Percentiles rank a stretch among this genome's conserved stretches.
Evolutionary conservation across 2,329 filamentous ascomycete species (phyloP).

Genomic region (Fusarium sp.): DNA sequence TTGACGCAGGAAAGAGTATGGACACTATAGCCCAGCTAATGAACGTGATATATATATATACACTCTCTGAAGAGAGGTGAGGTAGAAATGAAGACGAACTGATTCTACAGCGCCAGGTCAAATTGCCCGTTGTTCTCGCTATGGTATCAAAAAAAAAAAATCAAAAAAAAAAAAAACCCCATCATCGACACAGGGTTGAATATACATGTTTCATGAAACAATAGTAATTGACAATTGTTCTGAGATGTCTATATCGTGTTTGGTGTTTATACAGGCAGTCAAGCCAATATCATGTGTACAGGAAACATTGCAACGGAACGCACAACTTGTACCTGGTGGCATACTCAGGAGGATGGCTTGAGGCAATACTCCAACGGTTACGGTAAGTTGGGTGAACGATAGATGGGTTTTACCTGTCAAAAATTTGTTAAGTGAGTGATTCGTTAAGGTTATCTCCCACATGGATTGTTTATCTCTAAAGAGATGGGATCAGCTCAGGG

Average conservation of each 20-base stretch:
- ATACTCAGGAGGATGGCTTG: constrained; percentile 10
- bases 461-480: background rate
- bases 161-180: background rate
- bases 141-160: background rate
- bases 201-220: background rate
- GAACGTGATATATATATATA: constrained; percentile 14
- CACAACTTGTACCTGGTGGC: constrained; percentile 17
- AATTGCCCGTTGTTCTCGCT: background rate
- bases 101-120: background rate
- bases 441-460: background rate
- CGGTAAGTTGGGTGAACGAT: background rate
- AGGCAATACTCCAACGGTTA: too few species aligned
- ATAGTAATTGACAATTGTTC: too few species aligned
- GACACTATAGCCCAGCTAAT: constrained; percentile 23
- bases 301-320: background rate
- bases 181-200: background rate
- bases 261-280: background rate
- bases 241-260: background rate
- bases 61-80: too few species aligned
- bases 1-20: constrained; percentile 11
- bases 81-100: background rate
- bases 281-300: background rate
- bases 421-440: background rate
- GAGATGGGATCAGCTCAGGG: constrained; percentile 6
- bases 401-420: too few species aligned